These are phyloP conservation scores for Penicillium simplicissimum DNA, from an alignment of 495 filamentous ascomycete species.

Conservation along the genomic window DNA sequence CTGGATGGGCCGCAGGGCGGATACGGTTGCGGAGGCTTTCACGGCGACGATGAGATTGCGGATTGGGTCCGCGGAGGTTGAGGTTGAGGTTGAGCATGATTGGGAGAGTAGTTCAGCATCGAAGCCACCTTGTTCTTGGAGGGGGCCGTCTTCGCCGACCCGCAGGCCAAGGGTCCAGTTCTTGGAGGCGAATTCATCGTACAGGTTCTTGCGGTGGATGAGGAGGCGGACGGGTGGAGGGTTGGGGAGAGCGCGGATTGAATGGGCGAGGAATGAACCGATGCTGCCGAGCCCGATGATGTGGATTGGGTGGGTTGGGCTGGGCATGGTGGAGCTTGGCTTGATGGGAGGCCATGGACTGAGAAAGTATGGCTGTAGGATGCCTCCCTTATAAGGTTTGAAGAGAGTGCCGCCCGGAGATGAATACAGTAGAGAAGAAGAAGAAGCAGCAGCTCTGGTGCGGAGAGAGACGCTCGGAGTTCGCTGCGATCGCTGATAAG, in stretches of 20 bases:
- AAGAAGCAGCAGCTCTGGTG: background rate
- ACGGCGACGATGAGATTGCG: conserved; percentile 27
- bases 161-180: conserved; percentile 21
- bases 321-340: conserved; percentile 1
- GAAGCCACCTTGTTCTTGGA: conserved; percentile 16
- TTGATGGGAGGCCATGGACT: background rate
- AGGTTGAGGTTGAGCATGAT: background rate
- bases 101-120: conserved; percentile 16
- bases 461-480: background rate
- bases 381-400: background rate
- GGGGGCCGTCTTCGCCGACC: conserved; percentile 19
- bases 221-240: conserved; percentile 54
- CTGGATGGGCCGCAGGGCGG: conserved; percentile 23
- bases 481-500: background rate
- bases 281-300: conserved; percentile 54
- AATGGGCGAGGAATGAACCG: conserved; percentile 55
- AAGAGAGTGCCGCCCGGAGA: background rate
- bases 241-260: conserved; percentile 45
- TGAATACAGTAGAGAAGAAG: too few relatives aligned
- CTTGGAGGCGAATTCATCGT: conserved; percentile 20
- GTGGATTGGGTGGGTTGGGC: conserved; percentile 32
- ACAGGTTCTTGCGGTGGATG: conserved; percentile 34
- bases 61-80: conserved; percentile 11
- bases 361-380: background rate
- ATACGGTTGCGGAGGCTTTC: conserved; percentile 26